phyloP scores from a whole-genome alignment of 202 grass and related monocot genomes.

The Musa balbisiana region DNA sequence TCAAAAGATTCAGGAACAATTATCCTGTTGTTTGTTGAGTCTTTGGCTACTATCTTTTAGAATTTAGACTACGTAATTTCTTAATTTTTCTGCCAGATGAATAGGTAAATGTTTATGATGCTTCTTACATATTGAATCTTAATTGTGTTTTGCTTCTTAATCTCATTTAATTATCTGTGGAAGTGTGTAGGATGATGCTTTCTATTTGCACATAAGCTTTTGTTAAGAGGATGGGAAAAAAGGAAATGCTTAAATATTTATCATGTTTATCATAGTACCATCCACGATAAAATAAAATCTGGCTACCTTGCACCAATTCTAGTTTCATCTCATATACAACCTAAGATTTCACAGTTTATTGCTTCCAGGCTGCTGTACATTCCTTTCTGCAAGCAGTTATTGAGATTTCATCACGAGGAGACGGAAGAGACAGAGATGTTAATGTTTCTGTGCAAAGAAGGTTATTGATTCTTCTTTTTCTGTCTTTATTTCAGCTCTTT shows the following conservation, averaged over 20 bases:
- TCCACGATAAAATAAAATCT: neutral
- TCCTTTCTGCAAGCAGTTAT: constrained; percentile 86
- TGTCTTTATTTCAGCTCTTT: constrained; percentile 9
- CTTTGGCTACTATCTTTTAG: neutral
- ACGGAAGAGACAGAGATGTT: constrained; percentile 82
- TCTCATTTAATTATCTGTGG: neutral
- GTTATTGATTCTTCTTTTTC: constrained; percentile 26
- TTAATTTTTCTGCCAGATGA: neutral
- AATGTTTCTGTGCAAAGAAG: constrained; percentile 88
- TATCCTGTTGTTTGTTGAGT: no score
- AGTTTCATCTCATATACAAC: neutral
- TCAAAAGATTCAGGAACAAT: neutral
- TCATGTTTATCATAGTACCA: neutral
- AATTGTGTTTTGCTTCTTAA: neutral
- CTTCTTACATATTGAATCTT: neutral
- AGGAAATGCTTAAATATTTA: no score
- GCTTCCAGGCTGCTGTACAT: constrained; percentile 76
- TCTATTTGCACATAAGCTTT: no score
- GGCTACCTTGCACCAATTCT: neutral
- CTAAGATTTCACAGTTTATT: constrained; percentile 30
- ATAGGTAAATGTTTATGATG: neutral
- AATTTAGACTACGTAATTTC: neutral
- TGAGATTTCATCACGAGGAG: constrained; percentile 73
- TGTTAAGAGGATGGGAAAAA: no score
- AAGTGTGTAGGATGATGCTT: neutral